These are phyloP conservation scores for Aspergillus bertholletiae DNA, from an alignment of 495 filamentous ascomycete species.

Conservation along the genomic window DNA sequence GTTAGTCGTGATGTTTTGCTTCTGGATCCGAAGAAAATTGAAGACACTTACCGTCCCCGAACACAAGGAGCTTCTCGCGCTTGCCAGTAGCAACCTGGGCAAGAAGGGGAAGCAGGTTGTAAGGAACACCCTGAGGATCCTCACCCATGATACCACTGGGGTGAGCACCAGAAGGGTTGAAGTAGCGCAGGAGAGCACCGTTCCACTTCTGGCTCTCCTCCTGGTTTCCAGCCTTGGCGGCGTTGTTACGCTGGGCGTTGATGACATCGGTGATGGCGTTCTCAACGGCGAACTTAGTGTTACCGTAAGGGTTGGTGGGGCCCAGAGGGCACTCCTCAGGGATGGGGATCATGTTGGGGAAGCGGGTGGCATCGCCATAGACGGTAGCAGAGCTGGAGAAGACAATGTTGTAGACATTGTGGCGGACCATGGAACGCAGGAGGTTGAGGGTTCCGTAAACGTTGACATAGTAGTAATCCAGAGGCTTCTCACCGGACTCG, in stretches of 20 bases:
- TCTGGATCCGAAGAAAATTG: background rate
- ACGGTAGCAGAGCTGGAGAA: conserved; percentile 97
- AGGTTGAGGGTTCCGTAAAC: conserved; percentile 90
- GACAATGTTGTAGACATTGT: conserved; percentile 94
- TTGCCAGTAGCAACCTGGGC: conserved; percentile 95
- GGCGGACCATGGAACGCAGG: conserved; percentile 77
- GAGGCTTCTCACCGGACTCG: conserved; percentile 89
- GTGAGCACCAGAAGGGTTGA: conserved; percentile 95
- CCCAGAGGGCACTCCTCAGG: conserved; percentile 94
- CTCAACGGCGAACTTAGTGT: conserved; percentile 91
- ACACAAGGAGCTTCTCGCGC: conserved; percentile 90
- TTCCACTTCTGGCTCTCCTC: conserved; percentile 74
- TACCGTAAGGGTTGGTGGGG: conserved; percentile 95
- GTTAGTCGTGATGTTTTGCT: background rate
- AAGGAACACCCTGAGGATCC: conserved; percentile 92
- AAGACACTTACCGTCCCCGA: conserved; percentile 75
- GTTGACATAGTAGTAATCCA: conserved; percentile 97
- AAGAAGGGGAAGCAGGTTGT: conserved; percentile 90
- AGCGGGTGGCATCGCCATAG: conserved; percentile 95
- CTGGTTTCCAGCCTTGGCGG: conserved; percentile 73
- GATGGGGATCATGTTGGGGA: conserved; percentile 98
- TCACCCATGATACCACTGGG: conserved; percentile 98
- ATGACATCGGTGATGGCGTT: conserved; percentile 86
- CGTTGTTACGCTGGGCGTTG: conserved; percentile 79
- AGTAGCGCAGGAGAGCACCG: conserved; percentile 89